A percentile compares a stretch with the other conserved stretches of the same genome.
These are phyloP conservation scores for Francoa sonchifolia DNA, from an alignment of 441 rosid genomes.

Conservation along the genomic window DNA sequence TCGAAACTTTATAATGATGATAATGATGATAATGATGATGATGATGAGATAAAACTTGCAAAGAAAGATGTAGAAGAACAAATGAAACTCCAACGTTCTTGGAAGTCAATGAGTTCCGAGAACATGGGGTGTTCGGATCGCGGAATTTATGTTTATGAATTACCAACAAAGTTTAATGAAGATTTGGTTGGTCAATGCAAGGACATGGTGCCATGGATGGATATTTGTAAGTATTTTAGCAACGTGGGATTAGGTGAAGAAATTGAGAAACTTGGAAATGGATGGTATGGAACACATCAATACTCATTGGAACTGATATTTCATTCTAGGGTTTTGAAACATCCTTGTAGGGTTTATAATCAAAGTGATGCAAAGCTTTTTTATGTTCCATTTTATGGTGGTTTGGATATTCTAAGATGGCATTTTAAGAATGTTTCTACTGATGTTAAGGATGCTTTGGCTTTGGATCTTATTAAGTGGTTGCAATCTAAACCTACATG, in stretches of 20 bases:
- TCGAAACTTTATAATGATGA: neutral
- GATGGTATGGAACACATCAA: constrained; percentile 66
- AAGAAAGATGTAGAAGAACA: constrained; percentile 28
- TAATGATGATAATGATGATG: constrained; percentile 11
- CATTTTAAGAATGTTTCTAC: constrained; percentile 71
- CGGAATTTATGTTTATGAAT: constrained; percentile 62
- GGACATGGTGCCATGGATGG: constrained; percentile 71
- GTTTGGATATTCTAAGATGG: constrained; percentile 77
- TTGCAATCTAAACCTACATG: constrained; percentile 44
- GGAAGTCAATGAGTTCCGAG: constrained; percentile 31
- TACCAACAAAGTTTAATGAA: constrained; percentile 68
- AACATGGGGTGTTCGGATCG: constrained; percentile 10
- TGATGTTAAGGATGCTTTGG: constrained; percentile 52
- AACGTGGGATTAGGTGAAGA: constrained; percentile 51
- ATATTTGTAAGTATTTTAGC: constrained; percentile 39
- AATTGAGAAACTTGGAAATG: constrained; percentile 38
- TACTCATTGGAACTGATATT: constrained; percentile 74
- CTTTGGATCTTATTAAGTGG: constrained; percentile 57
- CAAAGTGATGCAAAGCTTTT: constrained; percentile 57
- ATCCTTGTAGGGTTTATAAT: constrained; percentile 61
- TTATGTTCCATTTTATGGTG: constrained; percentile 73
- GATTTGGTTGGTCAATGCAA: constrained; percentile 60
- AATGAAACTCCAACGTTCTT: constrained; percentile 50
- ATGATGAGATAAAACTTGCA: constrained; percentile 31
- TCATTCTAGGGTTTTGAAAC: constrained; percentile 55